Base-by-base conservation (phyloP, 352 stramenopile species). In the Plasmopara muralis region DNA sequence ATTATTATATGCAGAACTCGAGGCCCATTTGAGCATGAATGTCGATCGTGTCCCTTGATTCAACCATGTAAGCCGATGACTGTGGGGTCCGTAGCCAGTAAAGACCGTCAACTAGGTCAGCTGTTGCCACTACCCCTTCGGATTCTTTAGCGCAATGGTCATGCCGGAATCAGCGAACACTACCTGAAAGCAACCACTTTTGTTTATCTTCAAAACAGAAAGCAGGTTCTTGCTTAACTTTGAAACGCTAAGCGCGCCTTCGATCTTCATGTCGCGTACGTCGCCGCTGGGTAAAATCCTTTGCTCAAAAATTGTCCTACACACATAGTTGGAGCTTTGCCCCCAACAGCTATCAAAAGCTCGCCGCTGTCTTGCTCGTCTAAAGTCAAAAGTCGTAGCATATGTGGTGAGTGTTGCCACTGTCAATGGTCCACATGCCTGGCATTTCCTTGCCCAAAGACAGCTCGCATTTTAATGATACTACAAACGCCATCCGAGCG, bases 161-260 rank as follows among this genome's bases (percentile, higher is more conserved):
- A 66, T 56, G 2, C 43, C 7, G 9, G 42, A 12, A 9, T 47
- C 57, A 31, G 57, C 51, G n/a, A 65, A 54, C 41, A 60, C 43
- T 5, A 61, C 47, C 35, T 66, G 30, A 49, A 65, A 57, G 13
- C 43, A 29, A 7, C 55, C 49, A 12, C n/a, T 53, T 14, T 46
- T 39, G 43, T 66, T 58, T n/a, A 63, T 56, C 39, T 55, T 46
- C 6, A 46, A 46, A 8, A 55, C 47, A n/a, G 42, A 55, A 14
- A 56, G 47, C 43, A 58, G 40, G 46, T 63, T 58, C 13, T 58
- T 55, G 53, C 34, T 60, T 43, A 52, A 43, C 9, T 25, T 44
- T 41, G 6, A 13, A 8, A 41, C 6, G n/a, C 5, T 2, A 18
- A 41, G 37, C 13, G 40, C 40, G 40, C 30, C 16, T 15, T 45